These are phyloP conservation scores for Dactylellina drechsleri DNA, from an alignment of 2,329 filamentous ascomycete genomes.

Conservation along the genomic window DNA sequence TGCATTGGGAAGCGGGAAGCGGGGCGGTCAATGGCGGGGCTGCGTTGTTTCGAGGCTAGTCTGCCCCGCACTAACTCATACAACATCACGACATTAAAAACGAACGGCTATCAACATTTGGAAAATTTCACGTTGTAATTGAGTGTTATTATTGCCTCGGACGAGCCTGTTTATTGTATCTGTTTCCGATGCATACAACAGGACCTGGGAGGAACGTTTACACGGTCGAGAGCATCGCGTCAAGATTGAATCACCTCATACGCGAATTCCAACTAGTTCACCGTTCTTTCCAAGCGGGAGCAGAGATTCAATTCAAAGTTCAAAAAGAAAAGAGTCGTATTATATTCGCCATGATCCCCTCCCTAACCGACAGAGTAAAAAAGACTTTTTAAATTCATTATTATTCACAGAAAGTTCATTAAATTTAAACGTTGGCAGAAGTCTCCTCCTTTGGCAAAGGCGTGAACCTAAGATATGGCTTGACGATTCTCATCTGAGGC, in stretches of 20 bases:
- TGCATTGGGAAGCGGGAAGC: slow-evolving; percentile 26
- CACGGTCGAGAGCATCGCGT: too few relatives aligned
- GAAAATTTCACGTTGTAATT: too few relatives aligned
- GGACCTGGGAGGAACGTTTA: too few relatives aligned
- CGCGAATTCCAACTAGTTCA: too few relatives aligned
- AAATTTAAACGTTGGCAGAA: slow-evolving; percentile 60
- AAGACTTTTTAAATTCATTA: slow-evolving; percentile 31
- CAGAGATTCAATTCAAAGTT: neutral
- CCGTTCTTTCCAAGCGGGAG: neutral
- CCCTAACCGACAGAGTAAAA: neutral
- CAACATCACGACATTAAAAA: too few relatives aligned
- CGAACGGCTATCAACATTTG: too few relatives aligned
- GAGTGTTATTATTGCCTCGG: too few relatives aligned
- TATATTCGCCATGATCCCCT: too few relatives aligned
- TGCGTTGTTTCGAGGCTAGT: slow-evolving; percentile 29
- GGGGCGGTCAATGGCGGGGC: slow-evolving; percentile 25
- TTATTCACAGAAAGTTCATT: neutral
- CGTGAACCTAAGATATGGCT: slow-evolving; percentile 72
- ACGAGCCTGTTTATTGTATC: too few relatives aligned
- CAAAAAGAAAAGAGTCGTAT: too few relatives aligned
- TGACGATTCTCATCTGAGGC: slow-evolving; percentile 71
- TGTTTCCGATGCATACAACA: too few relatives aligned
- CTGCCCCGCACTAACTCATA: slow-evolving; percentile 28
- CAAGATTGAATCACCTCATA: too few relatives aligned
- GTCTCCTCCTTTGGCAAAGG: slow-evolving; percentile 70